Percentiles rank a stretch among this genome's conserved stretches.
phyloP scores from a whole-genome alignment of 2,329 filamentous ascomycete species.

The Cercospora nicotianae region DNA sequence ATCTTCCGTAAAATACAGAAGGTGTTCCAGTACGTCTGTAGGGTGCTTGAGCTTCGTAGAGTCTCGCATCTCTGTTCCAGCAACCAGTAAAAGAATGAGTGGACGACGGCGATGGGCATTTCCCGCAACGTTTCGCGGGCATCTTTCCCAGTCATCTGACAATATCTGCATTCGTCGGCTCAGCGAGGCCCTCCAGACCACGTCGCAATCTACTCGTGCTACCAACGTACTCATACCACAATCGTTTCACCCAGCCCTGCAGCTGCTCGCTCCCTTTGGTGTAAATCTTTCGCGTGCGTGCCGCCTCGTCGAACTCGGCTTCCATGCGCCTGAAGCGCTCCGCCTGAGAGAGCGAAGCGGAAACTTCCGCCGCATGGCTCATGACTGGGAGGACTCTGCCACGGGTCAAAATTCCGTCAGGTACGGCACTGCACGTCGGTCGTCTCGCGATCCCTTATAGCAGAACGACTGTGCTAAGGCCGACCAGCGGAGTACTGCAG shows the following conservation, averaged over 20 bases:
- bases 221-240: not conserved
- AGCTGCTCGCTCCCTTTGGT: conserved; percentile 3
- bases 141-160: conserved; percentile 3
- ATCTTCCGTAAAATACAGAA: not conserved
- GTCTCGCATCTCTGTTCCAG: conserved; percentile 4
- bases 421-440: too few species aligned
- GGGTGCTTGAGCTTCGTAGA: conserved; percentile 1
- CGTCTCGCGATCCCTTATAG: too few species aligned
- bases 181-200: not conserved
- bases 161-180: not conserved
- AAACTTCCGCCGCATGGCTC: not conserved
- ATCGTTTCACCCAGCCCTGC: not conserved
- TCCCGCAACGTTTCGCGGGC: not conserved
- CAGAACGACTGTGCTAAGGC: too few species aligned
- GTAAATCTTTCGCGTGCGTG: conserved; percentile 1
- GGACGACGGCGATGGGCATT: not conserved
- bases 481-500: too few species aligned
- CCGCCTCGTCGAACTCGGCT: conserved; percentile 3
- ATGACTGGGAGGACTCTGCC: not conserved
- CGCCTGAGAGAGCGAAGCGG: not conserved
- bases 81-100: conserved; percentile 8
- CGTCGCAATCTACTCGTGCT: conserved; percentile 1
- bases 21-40: conserved; percentile 4
- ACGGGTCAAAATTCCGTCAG: too few species aligned
- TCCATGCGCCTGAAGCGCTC: conserved; percentile 3